Base-by-base conservation (phyloP, 768 basidiomycete species). In the Thelephora ganbajun region DNA sequence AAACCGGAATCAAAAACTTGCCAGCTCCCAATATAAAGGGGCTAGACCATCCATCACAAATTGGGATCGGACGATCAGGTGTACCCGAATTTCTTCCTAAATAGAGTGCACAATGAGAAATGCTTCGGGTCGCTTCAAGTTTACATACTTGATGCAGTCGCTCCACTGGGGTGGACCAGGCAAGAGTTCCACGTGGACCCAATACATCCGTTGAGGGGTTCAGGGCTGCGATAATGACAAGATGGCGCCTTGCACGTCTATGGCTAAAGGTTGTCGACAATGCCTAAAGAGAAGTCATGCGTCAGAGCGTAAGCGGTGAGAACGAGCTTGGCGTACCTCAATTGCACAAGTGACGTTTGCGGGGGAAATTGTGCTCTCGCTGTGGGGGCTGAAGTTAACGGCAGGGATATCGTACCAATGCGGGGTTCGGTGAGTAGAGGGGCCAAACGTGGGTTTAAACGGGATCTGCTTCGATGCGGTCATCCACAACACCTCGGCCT, bases 21-120 rank as follows among this genome's bases (percentile, higher is more conserved):
- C 70, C 57, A 63, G 67, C 60, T 71, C 61, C 44, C 69, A 63
- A 63, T 80, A 66, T 41, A 81, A 58, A 33, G 66, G 64, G 33
- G 61, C 66, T 47, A 79, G 64, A 16, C 67, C 54, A 6, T 61
- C 53, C 68, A 74, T 70, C 53, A 73, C 65, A 47, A 69, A 66
- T 51, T 64, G 65, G 46, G 70, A 55, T 45, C 65, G 67, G 47
- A 76, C 62, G 44, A 80, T 68, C 63, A 81, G 65, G 57, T 80
- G 80, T 53, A 73, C 74, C 48, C 72, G 71, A 43, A 80, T 75
- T 43, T 69, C 62, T 39, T 68, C 64, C 80, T 81, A 54, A 45
- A 49, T 46, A 46, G 48, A 44, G 51, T 18, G 48, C 41, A 34
- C 43, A 55, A 43, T 48, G 53, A 63, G 53, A 62, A 49, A 50